Conservation (phyloP, 805 yeast genomes). For the Naumovozyma baii region DNA sequence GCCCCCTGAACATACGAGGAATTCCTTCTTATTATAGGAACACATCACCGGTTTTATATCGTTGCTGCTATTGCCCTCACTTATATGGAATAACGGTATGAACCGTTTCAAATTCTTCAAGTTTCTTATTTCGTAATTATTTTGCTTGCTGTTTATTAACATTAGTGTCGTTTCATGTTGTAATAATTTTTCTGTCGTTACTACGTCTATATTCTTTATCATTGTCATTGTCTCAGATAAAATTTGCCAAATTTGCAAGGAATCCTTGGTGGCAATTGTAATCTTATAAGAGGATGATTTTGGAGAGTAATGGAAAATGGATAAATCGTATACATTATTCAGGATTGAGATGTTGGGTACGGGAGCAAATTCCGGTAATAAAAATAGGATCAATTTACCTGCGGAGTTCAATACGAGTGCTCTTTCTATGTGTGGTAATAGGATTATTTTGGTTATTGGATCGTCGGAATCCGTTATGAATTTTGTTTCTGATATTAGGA, state of each 20-base stretch:
- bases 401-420: constrained; percentile 20
- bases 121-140: constrained; percentile 21
- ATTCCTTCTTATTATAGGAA: constrained; percentile 11
- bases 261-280: neutral
- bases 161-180: constrained; percentile 13
- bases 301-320: constrained; percentile 10
- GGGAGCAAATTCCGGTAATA: constrained; percentile 30
- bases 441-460: constrained; percentile 13
- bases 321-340: constrained; percentile 14
- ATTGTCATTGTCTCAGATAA: too few relatives aligned
- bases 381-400: constrained; percentile 14
- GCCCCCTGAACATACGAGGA: constrained; percentile 27
- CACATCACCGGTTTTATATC: constrained; percentile 19
- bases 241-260: neutral
- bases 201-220: too few relatives aligned
- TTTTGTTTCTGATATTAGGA: constrained; percentile 25
- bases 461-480: constrained; percentile 12
- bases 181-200: too few relatives aligned
- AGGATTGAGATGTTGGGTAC: constrained; percentile 19
- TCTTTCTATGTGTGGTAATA: constrained; percentile 23
- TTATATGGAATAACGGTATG: constrained; percentile 22
- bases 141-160: constrained; percentile 16
- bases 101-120: constrained; percentile 6
- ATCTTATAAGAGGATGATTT: constrained; percentile 11
- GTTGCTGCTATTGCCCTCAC: constrained; percentile 13